A percentile compares a stretch with the other conserved stretches of the same genome.
Conservation (phyloP, 2,329 filamentous ascomycete species). For the Dissoconium aciculare region DNA sequence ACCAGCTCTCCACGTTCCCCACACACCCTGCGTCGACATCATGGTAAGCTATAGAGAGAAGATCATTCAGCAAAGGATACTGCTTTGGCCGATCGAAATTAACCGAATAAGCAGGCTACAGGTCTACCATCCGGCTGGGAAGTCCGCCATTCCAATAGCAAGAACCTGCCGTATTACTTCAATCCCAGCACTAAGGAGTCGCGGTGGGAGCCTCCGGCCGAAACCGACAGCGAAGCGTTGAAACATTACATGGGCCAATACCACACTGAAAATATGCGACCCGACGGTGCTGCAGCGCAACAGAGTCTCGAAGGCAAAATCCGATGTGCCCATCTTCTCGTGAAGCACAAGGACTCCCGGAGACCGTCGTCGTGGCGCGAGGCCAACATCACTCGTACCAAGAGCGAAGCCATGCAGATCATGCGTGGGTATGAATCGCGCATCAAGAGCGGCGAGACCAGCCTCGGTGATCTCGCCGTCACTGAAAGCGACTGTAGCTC, state of each 20-base stretch:
- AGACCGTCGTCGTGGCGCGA: conserved; percentile 89
- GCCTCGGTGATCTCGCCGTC: conserved; percentile 68
- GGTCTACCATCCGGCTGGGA: conserved; percentile 36
- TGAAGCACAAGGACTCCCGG: conserved; percentile 83
- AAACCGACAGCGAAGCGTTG: conserved; percentile 79
- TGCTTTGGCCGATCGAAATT: no score
- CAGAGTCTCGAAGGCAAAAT: conserved; percentile 58
- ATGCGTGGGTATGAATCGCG: conserved; percentile 59
- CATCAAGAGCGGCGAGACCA: conserved; percentile 55
- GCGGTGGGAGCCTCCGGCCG: conserved; percentile 82
- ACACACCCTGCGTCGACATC: no score
- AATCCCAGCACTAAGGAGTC: conserved; percentile 74
- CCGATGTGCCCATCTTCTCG: conserved; percentile 76
- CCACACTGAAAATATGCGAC: conserved; percentile 42
- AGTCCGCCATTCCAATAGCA: conserved; percentile 94
- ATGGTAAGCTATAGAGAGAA: no score
- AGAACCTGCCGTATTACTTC: conserved; percentile 98
- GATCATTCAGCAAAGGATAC: no score
- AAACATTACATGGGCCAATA: conserved; percentile 87
- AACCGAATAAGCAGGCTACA: conserved; percentile 19
- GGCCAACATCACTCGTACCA: conserved; percentile 70
- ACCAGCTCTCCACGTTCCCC: no score
- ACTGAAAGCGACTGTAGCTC: conserved; percentile 93
- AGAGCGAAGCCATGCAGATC: conserved; percentile 71
- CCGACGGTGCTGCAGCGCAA: conserved; percentile 14